Percentiles rank a stretch among this genome's conserved stretches.
phyloP scores from a whole-genome alignment of 768 basidiomycete species.

The Mycena olivaceomarginata region DNA sequence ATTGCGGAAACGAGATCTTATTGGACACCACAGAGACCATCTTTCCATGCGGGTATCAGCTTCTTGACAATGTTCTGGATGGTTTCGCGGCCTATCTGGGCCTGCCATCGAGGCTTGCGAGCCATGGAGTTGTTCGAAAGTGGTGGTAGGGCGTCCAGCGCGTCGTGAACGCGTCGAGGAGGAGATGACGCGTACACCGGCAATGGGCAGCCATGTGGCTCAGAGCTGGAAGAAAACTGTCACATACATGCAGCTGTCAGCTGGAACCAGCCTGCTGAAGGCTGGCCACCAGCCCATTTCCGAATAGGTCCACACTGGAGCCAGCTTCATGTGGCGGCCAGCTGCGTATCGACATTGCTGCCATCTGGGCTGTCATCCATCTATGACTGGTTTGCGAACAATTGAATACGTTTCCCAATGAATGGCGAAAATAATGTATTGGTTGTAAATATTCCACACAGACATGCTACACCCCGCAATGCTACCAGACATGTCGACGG shows the following conservation, averaged over 20 bases:
- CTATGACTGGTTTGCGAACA: not conserved
- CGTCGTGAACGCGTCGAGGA: too few relatives aligned
- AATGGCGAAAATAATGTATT: not conserved
- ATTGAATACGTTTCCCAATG: too few relatives aligned
- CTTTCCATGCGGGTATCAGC: too few relatives aligned
- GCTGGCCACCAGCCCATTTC: not conserved
- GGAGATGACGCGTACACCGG: too few relatives aligned
- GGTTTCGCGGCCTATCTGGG: too few relatives aligned
- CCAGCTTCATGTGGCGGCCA: not conserved
- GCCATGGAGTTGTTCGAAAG: too few relatives aligned
- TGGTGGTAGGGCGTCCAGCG: too few relatives aligned
- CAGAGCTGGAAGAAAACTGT: not conserved
- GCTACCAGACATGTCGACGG: not conserved
- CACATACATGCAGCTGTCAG: too few relatives aligned
- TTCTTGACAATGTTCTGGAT: too few relatives aligned
- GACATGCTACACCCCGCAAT: not conserved
- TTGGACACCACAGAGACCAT: too few relatives aligned
- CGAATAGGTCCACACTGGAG: not conserved
- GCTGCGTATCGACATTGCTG: not conserved
- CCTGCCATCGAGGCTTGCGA: too few relatives aligned
- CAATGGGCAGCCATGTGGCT: constrained; percentile 9
- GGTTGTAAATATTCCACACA: not conserved
- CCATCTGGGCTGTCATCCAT: not conserved
- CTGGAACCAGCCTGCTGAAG: not conserved
- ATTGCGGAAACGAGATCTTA: too few relatives aligned